A percentile compares a stretch with the other conserved stretches of the same genome.
Conservation (phyloP, 495 filamentous ascomycete species). For the Talaromyces wortmannii region DNA sequence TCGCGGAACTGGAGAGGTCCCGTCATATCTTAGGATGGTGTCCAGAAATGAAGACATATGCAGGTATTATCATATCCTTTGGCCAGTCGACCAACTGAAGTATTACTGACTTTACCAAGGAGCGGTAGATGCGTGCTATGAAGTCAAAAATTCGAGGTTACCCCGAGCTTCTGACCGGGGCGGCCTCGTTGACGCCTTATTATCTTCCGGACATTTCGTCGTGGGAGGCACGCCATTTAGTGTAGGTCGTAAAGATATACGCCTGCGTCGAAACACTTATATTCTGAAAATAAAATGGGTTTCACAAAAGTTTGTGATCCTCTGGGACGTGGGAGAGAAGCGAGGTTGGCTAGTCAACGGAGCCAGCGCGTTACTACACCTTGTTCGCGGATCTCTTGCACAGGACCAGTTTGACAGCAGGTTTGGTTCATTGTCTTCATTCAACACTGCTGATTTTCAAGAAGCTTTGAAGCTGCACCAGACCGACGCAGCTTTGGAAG, state of each 20-base stretch:
- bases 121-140: not conserved
- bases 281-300: conserved; percentile 14
- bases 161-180: not conserved
- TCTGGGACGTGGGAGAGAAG: conserved; percentile 26
- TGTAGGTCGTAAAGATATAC: conserved; percentile 6
- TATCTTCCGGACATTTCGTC: conserved; percentile 2
- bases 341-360: conserved; percentile 33
- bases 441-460: conserved; percentile 1
- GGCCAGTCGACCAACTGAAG: not conserved
- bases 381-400: conserved; percentile 23
- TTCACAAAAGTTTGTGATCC: conserved; percentile 15
- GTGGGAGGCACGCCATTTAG: not conserved
- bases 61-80: conserved; percentile 10
- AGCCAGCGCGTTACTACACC: conserved; percentile 28
- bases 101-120: not conserved
- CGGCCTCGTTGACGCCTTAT: not conserved
- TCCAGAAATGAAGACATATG: conserved; percentile 4
- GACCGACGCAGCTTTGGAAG: conserved; percentile 6
- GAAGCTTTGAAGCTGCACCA: not conserved
- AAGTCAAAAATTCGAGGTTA: conserved; percentile 3
- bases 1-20: conserved; percentile 3
- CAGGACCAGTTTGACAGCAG: conserved; percentile 8
- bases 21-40: conserved; percentile 13
- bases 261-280: conserved; percentile 3
- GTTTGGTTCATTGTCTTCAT: conserved; percentile 6